Base-by-base conservation (phyloP, 2,329 filamentous ascomycete species). In the Ophiostoma sp. region DNA sequence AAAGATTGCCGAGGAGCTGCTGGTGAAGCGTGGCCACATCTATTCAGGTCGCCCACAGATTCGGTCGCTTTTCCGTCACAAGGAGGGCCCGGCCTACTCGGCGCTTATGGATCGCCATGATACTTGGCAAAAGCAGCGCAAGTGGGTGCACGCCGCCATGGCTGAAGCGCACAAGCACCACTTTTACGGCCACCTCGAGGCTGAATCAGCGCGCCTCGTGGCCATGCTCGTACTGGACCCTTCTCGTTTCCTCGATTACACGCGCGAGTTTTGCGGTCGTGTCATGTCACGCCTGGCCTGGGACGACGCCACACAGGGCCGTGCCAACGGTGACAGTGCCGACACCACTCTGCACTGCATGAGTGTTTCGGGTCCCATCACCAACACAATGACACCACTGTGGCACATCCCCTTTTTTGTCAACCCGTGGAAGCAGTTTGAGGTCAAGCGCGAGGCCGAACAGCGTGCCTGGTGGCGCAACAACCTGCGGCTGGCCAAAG, bases 31-130 rank as follows among this genome's bases (percentile, higher is more conserved):
- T 39, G 85, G 85, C 5, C 83, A 87, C 74, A 86, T 84, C 74
- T 87, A 86, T 75, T 83, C 84, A 0, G 85, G 85, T 4, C 81
- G 85, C n/a, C 83, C 84, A 8, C 85, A 87, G 79, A 85, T 87
- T 72, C 79, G 85, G 42, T 84, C 85, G 0, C 79, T 87, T 19
- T 83, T 86, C 74, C 79, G 83, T 72, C 85, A 87, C 77, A 87
- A 86, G 78, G 81, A 83, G 4, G 83, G 84, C 0, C 82, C 84
- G 0, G 82, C 80, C 2, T 87, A 86, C 75, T 80, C 84, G n/a
- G 85, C 85, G 4, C 78, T 87, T 76, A 86, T 86, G 84, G 85
- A 87, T 74, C 81, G 85, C 19, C 82, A 85, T 75, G 85, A 86
- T 33, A 83, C 78, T 57, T 87, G 85, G 85, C 84, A 82, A 48